Percentiles rank a stretch among this genome's conserved stretches.
These are phyloP conservation scores for Inga oerstediana DNA, from an alignment of 306 rosid species.

Conservation along the genomic window DNA sequence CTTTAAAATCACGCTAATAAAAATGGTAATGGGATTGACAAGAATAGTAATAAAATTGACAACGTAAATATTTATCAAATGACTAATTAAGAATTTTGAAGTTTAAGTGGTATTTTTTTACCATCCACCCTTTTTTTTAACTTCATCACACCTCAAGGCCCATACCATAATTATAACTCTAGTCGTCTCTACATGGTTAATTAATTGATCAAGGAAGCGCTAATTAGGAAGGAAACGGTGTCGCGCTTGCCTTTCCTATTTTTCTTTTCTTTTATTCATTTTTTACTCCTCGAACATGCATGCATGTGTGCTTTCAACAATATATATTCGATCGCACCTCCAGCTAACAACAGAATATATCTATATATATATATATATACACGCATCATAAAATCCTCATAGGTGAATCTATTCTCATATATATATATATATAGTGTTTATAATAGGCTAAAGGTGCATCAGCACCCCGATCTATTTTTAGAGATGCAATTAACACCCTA, in stretches of 20 bases:
- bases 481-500: no score
- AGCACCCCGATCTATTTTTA: no score
- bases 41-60: no score
- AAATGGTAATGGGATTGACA: no score
- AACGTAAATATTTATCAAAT: no score
- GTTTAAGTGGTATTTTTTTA: no score
- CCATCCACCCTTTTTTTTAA: neutral
- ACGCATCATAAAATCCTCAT: neutral
- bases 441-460: no score
- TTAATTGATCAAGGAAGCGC: neutral
- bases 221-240: neutral
- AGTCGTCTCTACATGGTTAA: no score
- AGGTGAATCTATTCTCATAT: neutral
- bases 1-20: no score
- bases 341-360: neutral
- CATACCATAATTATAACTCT: no score
- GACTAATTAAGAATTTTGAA: no score
- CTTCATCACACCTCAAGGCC: neutral
- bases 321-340: neutral
- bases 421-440: neutral
- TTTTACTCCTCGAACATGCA: neutral
- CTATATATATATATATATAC: neutral
- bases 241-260: neutral
- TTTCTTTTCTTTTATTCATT: neutral
- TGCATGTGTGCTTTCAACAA: neutral